Conservation (phyloP, 2,329 filamentous ascomycete species). For the Aspergillus carbonarius region DNA sequence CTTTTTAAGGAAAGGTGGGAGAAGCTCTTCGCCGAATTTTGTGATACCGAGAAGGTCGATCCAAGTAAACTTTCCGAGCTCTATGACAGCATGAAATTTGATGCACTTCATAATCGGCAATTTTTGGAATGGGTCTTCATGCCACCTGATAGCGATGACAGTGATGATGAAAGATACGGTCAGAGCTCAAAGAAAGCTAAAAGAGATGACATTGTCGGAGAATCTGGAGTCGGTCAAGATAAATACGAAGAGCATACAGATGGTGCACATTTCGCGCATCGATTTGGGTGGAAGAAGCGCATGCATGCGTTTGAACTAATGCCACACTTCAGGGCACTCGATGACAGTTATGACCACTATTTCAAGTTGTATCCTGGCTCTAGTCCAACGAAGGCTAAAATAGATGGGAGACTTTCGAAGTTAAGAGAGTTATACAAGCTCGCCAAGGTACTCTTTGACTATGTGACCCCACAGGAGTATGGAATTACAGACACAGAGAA, state of each 20-base stretch:
- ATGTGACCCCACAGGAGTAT: constrained; percentile 97
- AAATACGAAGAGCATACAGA: constrained; percentile 34
- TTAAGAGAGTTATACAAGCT: constrained; percentile 90
- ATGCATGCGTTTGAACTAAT: constrained; percentile 49
- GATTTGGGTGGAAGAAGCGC: constrained; percentile 52
- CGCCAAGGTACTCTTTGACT: constrained; percentile 94
- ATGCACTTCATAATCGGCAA: constrained; percentile 91
- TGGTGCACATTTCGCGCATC: constrained; percentile 36
- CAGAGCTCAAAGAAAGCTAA: constrained; percentile 19
- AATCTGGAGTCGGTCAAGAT: constrained; percentile 19
- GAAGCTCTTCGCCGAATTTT: constrained; percentile 95
- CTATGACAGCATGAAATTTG: constrained; percentile 99
- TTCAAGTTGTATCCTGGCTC: constrained; percentile 86
- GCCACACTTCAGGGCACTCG: constrained; percentile 46
- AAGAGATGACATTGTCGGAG: constrained; percentile 20
- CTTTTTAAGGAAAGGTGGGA: constrained; percentile 97
- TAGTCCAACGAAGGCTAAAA: constrained; percentile 71
- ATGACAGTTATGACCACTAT: constrained; percentile 66
- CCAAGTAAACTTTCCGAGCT: constrained; percentile 98
- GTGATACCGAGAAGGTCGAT: constrained; percentile 95
- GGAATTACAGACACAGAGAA: constrained; percentile 95
- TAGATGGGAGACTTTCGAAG: constrained; percentile 81
- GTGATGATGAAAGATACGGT: constrained; percentile 58
- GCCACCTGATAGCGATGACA: constrained; percentile 73
- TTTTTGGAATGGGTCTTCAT: constrained; percentile 98